Conservation (phyloP, 352 stramenopile genomes). For the Phytophthora sp. region DNA sequence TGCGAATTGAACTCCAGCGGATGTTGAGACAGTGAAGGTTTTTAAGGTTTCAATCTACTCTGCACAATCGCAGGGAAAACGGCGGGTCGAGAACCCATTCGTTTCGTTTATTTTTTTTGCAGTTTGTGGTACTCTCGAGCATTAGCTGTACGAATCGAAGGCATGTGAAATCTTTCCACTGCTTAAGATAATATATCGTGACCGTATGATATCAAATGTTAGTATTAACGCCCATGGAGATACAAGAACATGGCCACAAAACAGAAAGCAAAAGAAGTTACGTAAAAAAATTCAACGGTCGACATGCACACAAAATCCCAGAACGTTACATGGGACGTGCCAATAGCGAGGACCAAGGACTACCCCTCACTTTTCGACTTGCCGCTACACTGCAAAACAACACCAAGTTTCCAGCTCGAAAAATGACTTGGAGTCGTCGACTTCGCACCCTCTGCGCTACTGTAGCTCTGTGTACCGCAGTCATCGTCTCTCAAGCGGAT, state of each 20-base stretch:
- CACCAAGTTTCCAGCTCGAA: too few species aligned
- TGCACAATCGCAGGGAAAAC: slow-evolving; percentile 19
- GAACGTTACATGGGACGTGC: slow-evolving; percentile 29
- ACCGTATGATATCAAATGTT: too few species aligned
- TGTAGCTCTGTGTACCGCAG: slow-evolving; percentile 11
- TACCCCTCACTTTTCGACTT: slow-evolving; percentile 25
- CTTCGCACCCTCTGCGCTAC: slow-evolving; percentile 25
- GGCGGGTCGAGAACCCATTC: slow-evolving; percentile 19
- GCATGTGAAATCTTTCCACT: too few species aligned
- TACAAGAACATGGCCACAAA: too few species aligned
- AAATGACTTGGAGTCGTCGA: slow-evolving; percentile 28
- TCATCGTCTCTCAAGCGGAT: slow-evolving; percentile 11
- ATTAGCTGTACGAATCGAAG: too few species aligned
- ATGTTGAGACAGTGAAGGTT: too few species aligned
- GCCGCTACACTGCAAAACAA: slow-evolving; percentile 14
- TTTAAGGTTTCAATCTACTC: slow-evolving; percentile 29
- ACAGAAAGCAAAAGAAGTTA: too few species aligned
- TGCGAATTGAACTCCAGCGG: too few species aligned
- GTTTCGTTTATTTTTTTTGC: too few species aligned
- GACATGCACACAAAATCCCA: slow-evolving; percentile 24
- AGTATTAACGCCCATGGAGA: too few species aligned
- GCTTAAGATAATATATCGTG: too few species aligned
- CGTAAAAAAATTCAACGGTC: slow-evolving; percentile 26
- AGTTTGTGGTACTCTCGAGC: too few species aligned
- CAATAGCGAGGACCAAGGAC: not conserved